phyloP scores from a whole-genome alignment of 2,329 filamentous ascomycete genomes.

The Trichoderma polysporum region DNA sequence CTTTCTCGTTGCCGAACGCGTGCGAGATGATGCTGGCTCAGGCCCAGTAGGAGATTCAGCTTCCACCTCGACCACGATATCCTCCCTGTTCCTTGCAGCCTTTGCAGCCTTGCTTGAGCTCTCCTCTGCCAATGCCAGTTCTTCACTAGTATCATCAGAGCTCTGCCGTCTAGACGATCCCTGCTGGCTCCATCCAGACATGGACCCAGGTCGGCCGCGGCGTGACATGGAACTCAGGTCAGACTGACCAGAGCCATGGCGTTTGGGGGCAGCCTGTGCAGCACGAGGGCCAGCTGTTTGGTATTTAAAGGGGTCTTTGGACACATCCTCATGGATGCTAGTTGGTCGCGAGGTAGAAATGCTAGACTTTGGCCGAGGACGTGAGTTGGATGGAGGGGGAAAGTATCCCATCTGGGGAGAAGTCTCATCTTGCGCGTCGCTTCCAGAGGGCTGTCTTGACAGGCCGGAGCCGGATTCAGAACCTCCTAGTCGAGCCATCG shows the following conservation, averaged over 20 bases:
- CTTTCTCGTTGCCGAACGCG: constrained; percentile 31
- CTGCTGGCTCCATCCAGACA: constrained; percentile 35
- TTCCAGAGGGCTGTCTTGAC: constrained; percentile 26
- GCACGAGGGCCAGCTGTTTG: constrained; percentile 48
- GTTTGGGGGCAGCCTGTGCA: constrained; percentile 38
- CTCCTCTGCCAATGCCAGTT: constrained; percentile 27
- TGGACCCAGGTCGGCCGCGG: constrained; percentile 29
- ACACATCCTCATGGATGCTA: constrained; percentile 34
- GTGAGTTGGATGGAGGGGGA: constrained; percentile 44
- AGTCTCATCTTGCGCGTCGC: constrained; percentile 34
- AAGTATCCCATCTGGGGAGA: constrained; percentile 54
- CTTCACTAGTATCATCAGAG: constrained; percentile 36
- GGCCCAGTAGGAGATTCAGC: constrained; percentile 29
- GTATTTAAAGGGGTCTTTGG: constrained; percentile 52
- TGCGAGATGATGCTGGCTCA: not conserved
- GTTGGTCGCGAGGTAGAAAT: constrained; percentile 42
- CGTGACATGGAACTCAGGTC: constrained; percentile 31
- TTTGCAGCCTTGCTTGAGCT: constrained; percentile 25
- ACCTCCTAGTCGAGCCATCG: constrained; percentile 36
- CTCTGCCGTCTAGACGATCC: constrained; percentile 33
- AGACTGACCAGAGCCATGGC: constrained; percentile 38
- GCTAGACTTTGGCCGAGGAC: constrained; percentile 43
- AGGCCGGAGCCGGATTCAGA: not conserved
- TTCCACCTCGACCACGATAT: constrained; percentile 42
- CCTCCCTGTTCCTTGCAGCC: constrained; percentile 37